Evolutionary conservation across 345 rosid genomes (phyloP), one percentile per base, ranked within the genome.

Genomic region (Pelargonium nanum): DNA sequence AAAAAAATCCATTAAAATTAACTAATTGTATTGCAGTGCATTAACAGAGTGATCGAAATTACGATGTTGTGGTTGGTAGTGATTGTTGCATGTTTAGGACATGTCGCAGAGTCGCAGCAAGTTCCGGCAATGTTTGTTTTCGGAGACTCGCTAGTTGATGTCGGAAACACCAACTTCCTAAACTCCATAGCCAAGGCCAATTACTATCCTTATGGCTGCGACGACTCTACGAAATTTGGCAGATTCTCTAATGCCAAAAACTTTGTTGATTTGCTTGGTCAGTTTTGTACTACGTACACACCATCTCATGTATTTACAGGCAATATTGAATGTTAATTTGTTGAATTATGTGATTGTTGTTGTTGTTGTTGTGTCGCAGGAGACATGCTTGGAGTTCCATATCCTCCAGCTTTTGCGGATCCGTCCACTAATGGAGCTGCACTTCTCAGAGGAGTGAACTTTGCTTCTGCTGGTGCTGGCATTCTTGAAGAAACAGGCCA

Each of bases 401-500:
- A 64, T 40, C 70, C 82, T 65, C 95, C 97, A 28, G 76, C 95
- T 13, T 80, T 61, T 55, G 72, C 72, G 15, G 72, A 64, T 6
- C 77, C 95, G 0, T 34, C 73, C 13, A 63, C 50, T n/a, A 73
- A 70, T 13, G 79, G 75, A 55, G 63, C 57, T 40, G 65, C 74
- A 66, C 68, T 85, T 44, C 72, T 75, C 22, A 66, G 65, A 20
- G 91, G 93, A 32, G 83, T 87, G 8, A 90, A 90, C 73, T 90
- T 81, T 56, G 97, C 95, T 4, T 90, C 97, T 6, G 97, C 97
- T 0, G 97, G 90, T 23, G 95, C 85, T 0, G 97, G 97, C 63
- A 85, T 87, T 53, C 82, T 85, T 22, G 88, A 87, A 5, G 79
- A 72, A 68, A 77, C 85, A 2, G 97, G 95, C 72, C 81, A 74